Base-by-base conservation (phyloP, 139 green algal species). In the Ettlia oleoabundans region DNA sequence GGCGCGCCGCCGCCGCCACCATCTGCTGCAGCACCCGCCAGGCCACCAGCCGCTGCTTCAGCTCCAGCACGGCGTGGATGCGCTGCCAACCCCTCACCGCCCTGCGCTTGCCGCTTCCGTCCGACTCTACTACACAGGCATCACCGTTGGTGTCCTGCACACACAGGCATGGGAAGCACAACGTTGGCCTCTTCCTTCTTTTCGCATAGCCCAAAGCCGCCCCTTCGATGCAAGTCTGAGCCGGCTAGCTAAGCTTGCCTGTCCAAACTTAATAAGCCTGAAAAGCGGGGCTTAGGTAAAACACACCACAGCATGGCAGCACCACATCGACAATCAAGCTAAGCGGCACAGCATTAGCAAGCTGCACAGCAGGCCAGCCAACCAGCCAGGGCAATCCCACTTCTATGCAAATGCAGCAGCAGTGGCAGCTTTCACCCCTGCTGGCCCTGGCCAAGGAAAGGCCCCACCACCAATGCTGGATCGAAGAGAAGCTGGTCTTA, bases 81-180 rank as follows among this genome's bases (percentile, higher is more conserved):
- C 22, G 30, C 1, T 13, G 47, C 65, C 22, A 32, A 65, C 78
- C 78, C 26, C 78, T 64, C 37, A 83, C 65, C 15, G 33, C 77
- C 24, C 32, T 4, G 2, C 42, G 42, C 30, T 42, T 38, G 64
- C 43, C 63, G n/a, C 37, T 32, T 1, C 42, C 13, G 1, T 10
- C 13, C 32, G 33, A 7, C 61, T 83, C 77, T 1, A 83, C 77
- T 2, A 83, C 63, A 43, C 77, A 83, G 10, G 64, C 77, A 28
- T 83, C 77, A 21, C 77, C 77, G 43, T 75, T 83, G 3, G 77
- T 76, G 64, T 83, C 77, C 77, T 82, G 76, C 32, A 35, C 15
- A 19, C 67, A 75, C 6, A 18, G 30, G 21, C 8, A 55, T 10
- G 6, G 19, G 47, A 55, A 18, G 33, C 9, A 71, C 28, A 40